phyloP scores from a whole-genome alignment of 352 stramenopile species.

The Phytophthora sansomeana region DNA sequence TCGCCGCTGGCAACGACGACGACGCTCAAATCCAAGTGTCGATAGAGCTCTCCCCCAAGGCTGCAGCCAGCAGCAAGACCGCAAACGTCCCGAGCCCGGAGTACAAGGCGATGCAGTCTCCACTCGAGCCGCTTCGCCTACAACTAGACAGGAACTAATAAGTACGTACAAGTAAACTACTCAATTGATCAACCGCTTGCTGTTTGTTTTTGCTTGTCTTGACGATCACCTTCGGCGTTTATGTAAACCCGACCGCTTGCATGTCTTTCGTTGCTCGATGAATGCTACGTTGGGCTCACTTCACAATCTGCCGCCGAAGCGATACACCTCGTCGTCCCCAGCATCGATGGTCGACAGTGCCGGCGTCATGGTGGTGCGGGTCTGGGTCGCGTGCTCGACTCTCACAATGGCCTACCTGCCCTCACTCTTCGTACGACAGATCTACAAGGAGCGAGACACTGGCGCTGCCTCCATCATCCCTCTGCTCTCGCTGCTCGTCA shows the following conservation, averaged over 20 bases:
- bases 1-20: neutral
- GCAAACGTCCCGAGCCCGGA: neutral
- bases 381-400: slow-evolving; percentile 22
- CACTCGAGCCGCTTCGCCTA: neutral
- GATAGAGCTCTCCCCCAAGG: slow-evolving; percentile 1
- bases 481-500: slow-evolving; percentile 19
- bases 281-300: slow-evolving; percentile 20
- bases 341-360: neutral
- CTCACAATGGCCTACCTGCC: slow-evolving; percentile 21
- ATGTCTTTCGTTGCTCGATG: slow-evolving; percentile 15
- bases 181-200: too few species aligned
- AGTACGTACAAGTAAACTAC: neutral
- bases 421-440: slow-evolving; percentile 19
- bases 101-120: slow-evolving; percentile 2
- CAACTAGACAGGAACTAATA: slow-evolving; percentile 1
- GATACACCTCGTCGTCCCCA: neutral
- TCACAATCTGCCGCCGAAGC: neutral
- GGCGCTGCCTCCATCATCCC: slow-evolving; percentile 11
- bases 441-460: slow-evolving; percentile 9
- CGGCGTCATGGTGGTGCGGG: slow-evolving; percentile 14
- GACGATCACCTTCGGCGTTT: slow-evolving; percentile 2
- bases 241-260: slow-evolving; percentile 13
- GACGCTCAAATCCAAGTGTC: neutral
- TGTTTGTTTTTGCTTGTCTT: too few species aligned
- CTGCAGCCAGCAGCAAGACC: neutral